Evolutionary conservation across 176 grass and related monocot species (phyloP).

Genomic region (Bonia amplexicaulis): DNA sequence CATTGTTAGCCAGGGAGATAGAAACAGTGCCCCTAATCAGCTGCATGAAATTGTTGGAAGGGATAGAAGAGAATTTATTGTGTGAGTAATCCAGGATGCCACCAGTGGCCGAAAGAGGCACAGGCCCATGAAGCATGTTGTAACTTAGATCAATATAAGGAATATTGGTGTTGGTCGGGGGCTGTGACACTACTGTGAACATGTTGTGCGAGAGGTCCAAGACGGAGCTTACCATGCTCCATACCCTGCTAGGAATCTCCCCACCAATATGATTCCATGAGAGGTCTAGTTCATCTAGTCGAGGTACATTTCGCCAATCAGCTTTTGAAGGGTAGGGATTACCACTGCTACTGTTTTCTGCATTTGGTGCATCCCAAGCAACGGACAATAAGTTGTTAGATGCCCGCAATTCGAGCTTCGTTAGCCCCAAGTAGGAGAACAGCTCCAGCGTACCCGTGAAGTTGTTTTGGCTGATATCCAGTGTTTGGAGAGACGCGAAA

Average conservation of each 20-base stretch:
- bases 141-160: background rate
- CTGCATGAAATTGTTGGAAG: background rate
- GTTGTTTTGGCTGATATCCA: background rate
- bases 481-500: background rate
- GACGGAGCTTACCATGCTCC: slow-evolving; percentile 2
- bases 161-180: background rate
- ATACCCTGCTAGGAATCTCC: slow-evolving; percentile 41
- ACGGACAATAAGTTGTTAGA: slow-evolving; percentile 18
- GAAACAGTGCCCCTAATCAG: background rate
- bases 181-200: slow-evolving; percentile 23
- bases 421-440: background rate
- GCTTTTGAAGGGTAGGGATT: background rate
- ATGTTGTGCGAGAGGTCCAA: slow-evolving; percentile 37
- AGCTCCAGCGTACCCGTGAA: slow-evolving; percentile 38
- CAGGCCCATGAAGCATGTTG: background rate
- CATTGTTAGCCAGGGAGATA: background rate
- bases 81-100: background rate
- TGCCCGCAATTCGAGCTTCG: slow-evolving; percentile 31
- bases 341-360: background rate
- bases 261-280: slow-evolving; percentile 48
- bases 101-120: background rate
- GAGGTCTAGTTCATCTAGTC: slow-evolving; percentile 30
- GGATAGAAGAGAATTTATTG: background rate
- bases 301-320: background rate
- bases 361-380: background rate